Evolutionary conservation across 352 stramenopile genomes (phyloP), one percentile per base, ranked within the genome.

Genomic region (Globisporangium mamillatum): DNA sequence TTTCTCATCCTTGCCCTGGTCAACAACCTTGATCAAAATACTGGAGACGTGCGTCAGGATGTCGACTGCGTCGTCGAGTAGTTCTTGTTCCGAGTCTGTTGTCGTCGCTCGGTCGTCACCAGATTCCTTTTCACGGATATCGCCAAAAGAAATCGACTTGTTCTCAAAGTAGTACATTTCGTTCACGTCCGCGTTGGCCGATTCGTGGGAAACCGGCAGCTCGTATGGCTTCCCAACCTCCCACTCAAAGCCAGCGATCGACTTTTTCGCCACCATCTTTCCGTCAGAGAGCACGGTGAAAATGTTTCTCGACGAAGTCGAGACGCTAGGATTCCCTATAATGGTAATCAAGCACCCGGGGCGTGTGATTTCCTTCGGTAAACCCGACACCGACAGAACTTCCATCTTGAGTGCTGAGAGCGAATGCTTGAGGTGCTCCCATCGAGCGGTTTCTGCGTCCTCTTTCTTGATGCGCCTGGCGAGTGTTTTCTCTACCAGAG

Each of bases 11-110:
- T 61, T 38, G 4, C 57, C 64, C 66, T 80, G 77, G 25, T 88
- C 75, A 0, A 90, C 63, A 27, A 90, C 63, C 9, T 70, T 69
- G 10, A 92, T 80, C 41, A 90, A n/a, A 20, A 90, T 46, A 54
- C 82, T 88, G 3, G 74, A 70, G 9, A 67, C 68, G 27, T 78
- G 67, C n/a, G 65, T 53, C 3, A 89, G 58, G 5, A 83, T 64
- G 14, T 77, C 64, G 54, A 70, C 75, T 6, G 55, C 62, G 25
- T 73, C 67, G 29, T 75, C 70, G 18, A 67, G 20, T 7, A 57
- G 20, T 24, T 71, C 66, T 4, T 64, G 66, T 20, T 71, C 52
- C 2, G 41, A 67, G 20, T 58, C 52, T 8, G 60, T 59, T 10
- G n/a, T 58, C 3, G 38, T 36, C 14, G 12, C 25, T 29, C 50